Conservation (phyloP, 495 filamentous ascomycete species). For the Trichoderma orchidacearum region DNA sequence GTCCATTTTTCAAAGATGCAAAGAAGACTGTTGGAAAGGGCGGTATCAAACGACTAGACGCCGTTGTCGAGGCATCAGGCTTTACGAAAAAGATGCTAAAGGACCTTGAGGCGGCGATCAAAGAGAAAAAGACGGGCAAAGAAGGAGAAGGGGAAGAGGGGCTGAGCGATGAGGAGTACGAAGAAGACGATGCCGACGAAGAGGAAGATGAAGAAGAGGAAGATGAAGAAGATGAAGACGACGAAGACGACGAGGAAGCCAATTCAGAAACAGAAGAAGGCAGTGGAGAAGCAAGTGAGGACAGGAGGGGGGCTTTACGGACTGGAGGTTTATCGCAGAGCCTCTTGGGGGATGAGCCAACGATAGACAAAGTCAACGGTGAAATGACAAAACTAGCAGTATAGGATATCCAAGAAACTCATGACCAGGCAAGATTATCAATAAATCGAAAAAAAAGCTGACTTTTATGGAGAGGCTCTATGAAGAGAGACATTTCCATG, state of each 20-base stretch:
- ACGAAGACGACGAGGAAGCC: slow-evolving; percentile 4
- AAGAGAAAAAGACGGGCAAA: slow-evolving; percentile 34
- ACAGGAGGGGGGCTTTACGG: not conserved
- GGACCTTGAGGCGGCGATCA: slow-evolving; percentile 82
- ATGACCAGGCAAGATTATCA: too few relatives aligned
- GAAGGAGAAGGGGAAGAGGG: slow-evolving; percentile 3
- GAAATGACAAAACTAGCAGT: not conserved
- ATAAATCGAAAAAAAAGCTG: not conserved
- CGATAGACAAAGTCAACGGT: not conserved
- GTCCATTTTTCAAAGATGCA: slow-evolving; percentile 74
- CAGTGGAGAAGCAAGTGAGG: not conserved
- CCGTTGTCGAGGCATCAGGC: slow-evolving; percentile 82
- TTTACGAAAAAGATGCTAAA: slow-evolving; percentile 94
- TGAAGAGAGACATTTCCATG: not conserved
- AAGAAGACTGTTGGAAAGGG: slow-evolving; percentile 57
- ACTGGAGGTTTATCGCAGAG: not conserved
- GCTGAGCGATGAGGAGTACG: slow-evolving; percentile 6
- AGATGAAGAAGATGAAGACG: slow-evolving; percentile 14
- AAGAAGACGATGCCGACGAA: slow-evolving; percentile 21
- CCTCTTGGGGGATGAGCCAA: not conserved
- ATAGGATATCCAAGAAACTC: not conserved
- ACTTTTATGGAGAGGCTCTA: not conserved
- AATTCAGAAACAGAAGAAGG: slow-evolving; percentile 4
- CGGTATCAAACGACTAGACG: slow-evolving; percentile 58
- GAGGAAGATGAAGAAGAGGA: slow-evolving; percentile 18